Base-by-base conservation (phyloP, 257 asterid species). In the Solanum neorickii region DNA sequence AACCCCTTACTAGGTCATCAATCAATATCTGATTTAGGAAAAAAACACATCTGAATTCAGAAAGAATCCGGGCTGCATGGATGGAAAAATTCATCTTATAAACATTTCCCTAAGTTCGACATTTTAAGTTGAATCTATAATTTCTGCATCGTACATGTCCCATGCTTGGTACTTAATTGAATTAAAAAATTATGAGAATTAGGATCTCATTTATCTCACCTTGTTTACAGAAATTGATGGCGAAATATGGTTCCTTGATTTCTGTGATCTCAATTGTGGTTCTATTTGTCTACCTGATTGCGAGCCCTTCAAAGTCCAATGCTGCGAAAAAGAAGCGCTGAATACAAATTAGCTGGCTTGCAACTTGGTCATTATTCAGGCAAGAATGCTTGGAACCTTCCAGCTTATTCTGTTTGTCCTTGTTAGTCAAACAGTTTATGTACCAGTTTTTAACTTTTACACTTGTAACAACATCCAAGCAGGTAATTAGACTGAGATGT, bases 241-340 rank as follows among this genome's bases (percentile, higher is more conserved):
- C 95, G 72, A 95, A 95, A 91, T 97, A 97, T 33, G 99, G 99
- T 59, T 90, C 98, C 77, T 93, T 97, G 86, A 90, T 92, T 87
- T 95, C 99, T 41, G 98, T 95, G 85, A 59, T 93, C 84, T 88
- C 98, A 41, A 46, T 94, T 10, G 98, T 97, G 73, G 92, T 92
- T 46, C 76, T 94, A 93, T 93, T 93, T 60, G 29, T 93, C 20
- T 90, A 89, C 92, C 84, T 93, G 90, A 72, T 97, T 15, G 92
- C 95, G 44, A 93, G 93, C 83, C 98, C 98, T 85, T 95, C 98
- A 72, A 95, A 94, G 89, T 93, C 97, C 23, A 70, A 31, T 8
- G 77, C 77, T 70, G 77, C 77, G 33, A 72, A 92, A 94, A 96
- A 96, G 96, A 92, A 92, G 88, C 92, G 92, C 69, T 92, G 84